phyloP scores from a whole-genome alignment of 352 stramenopile species.

The Pythium angustatum region DNA sequence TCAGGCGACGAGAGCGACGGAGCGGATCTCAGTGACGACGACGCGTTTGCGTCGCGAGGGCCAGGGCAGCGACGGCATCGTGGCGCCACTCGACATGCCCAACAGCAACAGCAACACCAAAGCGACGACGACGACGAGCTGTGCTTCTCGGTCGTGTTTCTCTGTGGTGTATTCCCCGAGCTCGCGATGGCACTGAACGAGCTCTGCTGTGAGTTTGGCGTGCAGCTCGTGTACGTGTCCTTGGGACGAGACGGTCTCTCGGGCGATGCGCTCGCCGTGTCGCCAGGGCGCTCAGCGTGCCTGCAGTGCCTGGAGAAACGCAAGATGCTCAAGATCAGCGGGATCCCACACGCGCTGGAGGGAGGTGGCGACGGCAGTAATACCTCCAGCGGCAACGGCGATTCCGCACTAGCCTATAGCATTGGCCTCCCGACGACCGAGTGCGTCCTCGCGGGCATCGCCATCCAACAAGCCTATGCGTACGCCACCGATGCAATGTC shows the following conservation, averaged over 20 bases:
- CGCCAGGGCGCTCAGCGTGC: slow-evolving; percentile 41
- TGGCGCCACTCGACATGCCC: background rate
- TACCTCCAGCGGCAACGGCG: background rate
- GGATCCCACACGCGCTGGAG: too few relatives aligned
- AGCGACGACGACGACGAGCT: slow-evolving; percentile 10
- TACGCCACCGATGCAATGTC: background rate
- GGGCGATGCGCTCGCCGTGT: slow-evolving; percentile 38
- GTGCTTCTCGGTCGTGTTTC: slow-evolving; percentile 36
- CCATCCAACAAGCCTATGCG: slow-evolving; percentile 36
- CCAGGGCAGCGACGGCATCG: background rate
- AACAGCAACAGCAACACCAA: background rate
- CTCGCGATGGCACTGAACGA: slow-evolving; percentile 47
- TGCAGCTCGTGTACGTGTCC: slow-evolving; percentile 38
- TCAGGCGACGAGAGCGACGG: background rate
- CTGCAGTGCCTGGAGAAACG: slow-evolving; percentile 50
- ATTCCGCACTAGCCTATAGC: background rate
- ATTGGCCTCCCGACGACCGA: slow-evolving; percentile 41
- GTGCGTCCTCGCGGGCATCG: slow-evolving; percentile 49
- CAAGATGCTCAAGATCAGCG: slow-evolving; percentile 36
- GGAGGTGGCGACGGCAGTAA: background rate
- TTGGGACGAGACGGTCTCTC: slow-evolving; percentile 40
- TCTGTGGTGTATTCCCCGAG: slow-evolving; percentile 31
- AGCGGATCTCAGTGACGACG: too few relatives aligned
- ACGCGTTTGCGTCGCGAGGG: too few relatives aligned
- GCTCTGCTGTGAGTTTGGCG: slow-evolving; percentile 37